A percentile compares a stretch with the other conserved stretches of the same genome.
These are phyloP conservation scores for Cystoderma amianthinum DNA, from an alignment of 768 basidiomycete species.

Conservation along the genomic window DNA sequence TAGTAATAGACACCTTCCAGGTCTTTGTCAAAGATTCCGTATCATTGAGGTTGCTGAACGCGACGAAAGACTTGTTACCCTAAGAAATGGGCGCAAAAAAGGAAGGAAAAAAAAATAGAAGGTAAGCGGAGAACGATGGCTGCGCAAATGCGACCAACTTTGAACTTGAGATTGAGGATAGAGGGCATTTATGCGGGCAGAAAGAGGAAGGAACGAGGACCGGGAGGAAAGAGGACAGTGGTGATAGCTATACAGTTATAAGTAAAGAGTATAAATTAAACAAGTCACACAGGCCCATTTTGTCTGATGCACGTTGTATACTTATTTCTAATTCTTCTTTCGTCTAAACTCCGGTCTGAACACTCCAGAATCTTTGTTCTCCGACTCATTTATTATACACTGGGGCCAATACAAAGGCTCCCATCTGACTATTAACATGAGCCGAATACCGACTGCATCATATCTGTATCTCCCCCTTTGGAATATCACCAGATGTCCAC, in stretches of 20 bases:
- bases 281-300: conserved; percentile 5
- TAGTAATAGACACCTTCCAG: conserved; percentile 61
- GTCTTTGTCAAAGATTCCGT: conserved; percentile 82
- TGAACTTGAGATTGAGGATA: conserved; percentile 85
- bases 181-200: conserved; percentile 49
- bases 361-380: background rate
- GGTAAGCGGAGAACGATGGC: conserved; percentile 5
- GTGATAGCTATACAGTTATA: conserved; percentile 3
- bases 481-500: background rate
- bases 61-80: conserved; percentile 95
- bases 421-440: background rate
- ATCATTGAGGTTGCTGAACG: conserved; percentile 85
- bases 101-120: conserved; percentile 9
- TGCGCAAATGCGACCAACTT: conserved; percentile 33
- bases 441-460: background rate
- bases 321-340: background rate
- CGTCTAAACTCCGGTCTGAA: background rate
- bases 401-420: background rate
- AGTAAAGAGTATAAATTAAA: conserved; percentile 9
- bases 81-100: conserved; percentile 23
- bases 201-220: conserved; percentile 6
- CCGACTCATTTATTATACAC: background rate
- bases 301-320: background rate
- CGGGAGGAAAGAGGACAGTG: conserved; percentile 5
- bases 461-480: background rate